Evolutionary conservation across 192 early-diverging fungal genomes (phyloP).

Genomic region (Umbelopsis ramanniana): DNA sequence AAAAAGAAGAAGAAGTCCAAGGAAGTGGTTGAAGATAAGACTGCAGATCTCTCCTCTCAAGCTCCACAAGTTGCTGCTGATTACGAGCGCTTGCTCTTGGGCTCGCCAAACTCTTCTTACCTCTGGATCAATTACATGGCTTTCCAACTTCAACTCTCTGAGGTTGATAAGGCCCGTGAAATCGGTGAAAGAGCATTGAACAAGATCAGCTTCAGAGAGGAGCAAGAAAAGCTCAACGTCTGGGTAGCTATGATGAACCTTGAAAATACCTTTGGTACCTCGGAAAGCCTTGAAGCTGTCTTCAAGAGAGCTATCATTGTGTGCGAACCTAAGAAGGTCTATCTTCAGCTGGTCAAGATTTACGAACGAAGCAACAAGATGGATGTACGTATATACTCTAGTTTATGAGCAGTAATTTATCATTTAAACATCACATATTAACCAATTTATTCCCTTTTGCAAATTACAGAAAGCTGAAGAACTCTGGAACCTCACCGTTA

Average conservation of each 20-base stretch:
- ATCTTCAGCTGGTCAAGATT: constrained; percentile 87
- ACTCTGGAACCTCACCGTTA: constrained; percentile 62
- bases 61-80: constrained; percentile 81
- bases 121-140: constrained; percentile 99
- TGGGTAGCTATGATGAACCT: constrained; percentile 96
- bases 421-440: neutral
- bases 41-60: constrained; percentile 65
- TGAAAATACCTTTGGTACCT: constrained; percentile 93
- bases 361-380: constrained; percentile 86
- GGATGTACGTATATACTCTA: constrained; percentile 46
- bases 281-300: constrained; percentile 75
- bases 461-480: constrained; percentile 37
- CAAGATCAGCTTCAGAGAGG: constrained; percentile 88
- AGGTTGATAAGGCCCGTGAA: constrained; percentile 90
- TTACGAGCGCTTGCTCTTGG: constrained; percentile 92
- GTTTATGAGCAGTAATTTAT: too few relatives aligned
- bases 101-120: constrained; percentile 95
- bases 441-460: neutral
- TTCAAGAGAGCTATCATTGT: constrained; percentile 86
- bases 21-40: constrained; percentile 65
- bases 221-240: constrained; percentile 97
- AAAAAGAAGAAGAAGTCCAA: constrained; percentile 67
- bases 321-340: constrained; percentile 90
- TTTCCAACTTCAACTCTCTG: constrained; percentile 93
- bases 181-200: constrained; percentile 95